Conservation (phyloP, 306 rosid species). For the Medicago truncatula region DNA sequence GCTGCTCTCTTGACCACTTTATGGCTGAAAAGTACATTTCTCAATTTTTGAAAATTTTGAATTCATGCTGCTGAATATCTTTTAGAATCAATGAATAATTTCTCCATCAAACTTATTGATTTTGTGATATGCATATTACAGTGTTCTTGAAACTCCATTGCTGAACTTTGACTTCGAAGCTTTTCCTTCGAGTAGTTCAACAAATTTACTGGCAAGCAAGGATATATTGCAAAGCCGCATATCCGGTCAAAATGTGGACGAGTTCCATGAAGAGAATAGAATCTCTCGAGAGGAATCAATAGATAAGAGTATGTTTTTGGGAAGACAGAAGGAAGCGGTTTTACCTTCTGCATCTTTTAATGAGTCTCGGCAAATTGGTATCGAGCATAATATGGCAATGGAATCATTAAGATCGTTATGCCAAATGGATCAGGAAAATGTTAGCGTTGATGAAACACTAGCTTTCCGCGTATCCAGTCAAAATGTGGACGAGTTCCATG, state of each 20-base stretch:
- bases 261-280: constrained; percentile 42
- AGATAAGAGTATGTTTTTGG: constrained; percentile 40
- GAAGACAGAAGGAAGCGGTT: constrained; percentile 42
- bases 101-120: constrained; percentile 22
- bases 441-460: constrained; percentile 37
- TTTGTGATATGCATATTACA: constrained; percentile 49
- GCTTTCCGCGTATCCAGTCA: constrained; percentile 45
- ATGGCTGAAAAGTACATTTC: constrained; percentile 58
- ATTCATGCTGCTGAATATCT: constrained; percentile 20
- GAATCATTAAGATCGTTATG: constrained; percentile 45
- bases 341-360: too few species aligned
- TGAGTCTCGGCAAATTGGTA: too few species aligned
- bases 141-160: constrained; percentile 46
- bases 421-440: constrained; percentile 36
- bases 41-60: constrained; percentile 4
- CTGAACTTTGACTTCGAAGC: constrained; percentile 53
- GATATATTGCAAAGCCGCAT: constrained; percentile 45
- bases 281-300: constrained; percentile 46
- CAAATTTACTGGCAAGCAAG: constrained; percentile 23
- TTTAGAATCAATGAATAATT: constrained; percentile 24
- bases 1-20: constrained; percentile 40
- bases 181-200: constrained; percentile 42
- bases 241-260: constrained; percentile 46
- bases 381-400: constrained; percentile 20
- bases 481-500: constrained; percentile 44